Percentiles rank a stretch among this genome's conserved stretches.
Conservation (phyloP, 1,284 basidiomycete genomes). For the Marasmius oreades region DNA sequence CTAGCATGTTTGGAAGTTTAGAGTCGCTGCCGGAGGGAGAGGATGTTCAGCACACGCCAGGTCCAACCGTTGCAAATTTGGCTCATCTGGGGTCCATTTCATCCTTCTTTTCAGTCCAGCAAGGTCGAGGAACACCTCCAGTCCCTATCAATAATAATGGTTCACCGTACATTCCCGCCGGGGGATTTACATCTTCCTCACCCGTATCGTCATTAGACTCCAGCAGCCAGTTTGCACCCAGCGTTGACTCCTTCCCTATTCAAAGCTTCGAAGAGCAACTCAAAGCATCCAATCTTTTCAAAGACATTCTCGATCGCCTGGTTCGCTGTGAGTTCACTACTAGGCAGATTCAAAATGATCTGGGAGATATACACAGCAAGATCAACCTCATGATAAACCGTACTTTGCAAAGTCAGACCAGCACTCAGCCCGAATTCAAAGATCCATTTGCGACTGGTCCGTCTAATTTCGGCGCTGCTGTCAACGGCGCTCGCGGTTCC, state of each 20-base stretch:
- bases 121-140: constrained; percentile 28
- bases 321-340: constrained; percentile 66
- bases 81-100: constrained; percentile 25
- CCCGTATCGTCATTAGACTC: constrained; percentile 77
- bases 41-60: constrained; percentile 32
- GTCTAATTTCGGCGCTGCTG: constrained; percentile 26
- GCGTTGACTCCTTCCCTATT: constrained; percentile 33
- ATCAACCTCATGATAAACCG: constrained; percentile 74
- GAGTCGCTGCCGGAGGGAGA: constrained; percentile 56
- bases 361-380: constrained; percentile 73
- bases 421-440: constrained; percentile 66
- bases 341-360: constrained; percentile 70
- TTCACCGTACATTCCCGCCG: constrained; percentile 37
- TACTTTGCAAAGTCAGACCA: constrained; percentile 34
- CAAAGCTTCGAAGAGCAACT: constrained; percentile 67
- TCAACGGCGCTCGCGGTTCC: constrained; percentile 54
- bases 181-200: constrained; percentile 56
- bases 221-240: constrained; percentile 53
- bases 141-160: constrained; percentile 30
- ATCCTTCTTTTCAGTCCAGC: constrained; percentile 32
- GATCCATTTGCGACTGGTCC: constrained; percentile 63
- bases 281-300: constrained; percentile 68
- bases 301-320: constrained; percentile 75
- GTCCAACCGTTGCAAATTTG: constrained; percentile 25
- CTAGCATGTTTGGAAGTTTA: constrained; percentile 46